phyloP scores from a whole-genome alignment of 257 asterid genomes.

The Penstemon newberryi region DNA sequence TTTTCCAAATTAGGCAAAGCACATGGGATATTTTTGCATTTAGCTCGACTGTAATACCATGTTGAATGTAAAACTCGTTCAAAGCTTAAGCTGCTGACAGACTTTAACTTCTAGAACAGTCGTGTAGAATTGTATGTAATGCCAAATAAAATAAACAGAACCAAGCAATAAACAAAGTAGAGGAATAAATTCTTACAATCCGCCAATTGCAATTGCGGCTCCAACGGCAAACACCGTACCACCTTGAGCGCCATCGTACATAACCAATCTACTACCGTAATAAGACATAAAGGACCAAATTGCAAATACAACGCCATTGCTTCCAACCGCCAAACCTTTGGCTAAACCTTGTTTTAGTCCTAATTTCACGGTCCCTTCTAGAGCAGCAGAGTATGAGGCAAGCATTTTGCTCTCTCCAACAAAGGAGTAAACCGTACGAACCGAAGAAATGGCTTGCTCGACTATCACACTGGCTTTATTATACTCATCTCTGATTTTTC shows the following conservation, averaged over 20 bases:
- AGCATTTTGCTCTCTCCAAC: constrained; percentile 70
- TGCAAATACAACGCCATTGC: constrained; percentile 73
- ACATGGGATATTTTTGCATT: too few relatives aligned
- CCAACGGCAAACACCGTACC: constrained; percentile 93
- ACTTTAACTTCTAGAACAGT: too few relatives aligned
- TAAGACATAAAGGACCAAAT: constrained; percentile 85
- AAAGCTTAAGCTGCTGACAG: too few relatives aligned
- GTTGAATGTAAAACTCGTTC: too few relatives aligned
- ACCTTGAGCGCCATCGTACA: constrained; percentile 75
- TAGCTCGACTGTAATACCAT: too few relatives aligned
- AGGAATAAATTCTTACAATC: constrained; percentile 54
- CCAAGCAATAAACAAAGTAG: too few relatives aligned
- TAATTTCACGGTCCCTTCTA: constrained; percentile 65
- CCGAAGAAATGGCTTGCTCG: constrained; percentile 80
- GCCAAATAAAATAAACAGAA: too few relatives aligned
- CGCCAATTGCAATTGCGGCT: constrained; percentile 78
- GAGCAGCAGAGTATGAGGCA: constrained; percentile 57
- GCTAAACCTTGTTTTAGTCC: constrained; percentile 82
- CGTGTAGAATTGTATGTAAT: too few relatives aligned
- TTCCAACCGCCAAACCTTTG: constrained; percentile 89
- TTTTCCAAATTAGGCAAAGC: too few relatives aligned
- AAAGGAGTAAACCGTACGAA: constrained; percentile 83
- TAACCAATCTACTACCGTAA: constrained; percentile 81
- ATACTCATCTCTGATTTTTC: constrained; percentile 67
- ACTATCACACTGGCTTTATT: constrained; percentile 61